Evolutionary conservation across 2,329 filamentous ascomycete genomes (phyloP), one percentile per base, ranked within the genome.

Genomic region (Aspergillus texensis): DNA sequence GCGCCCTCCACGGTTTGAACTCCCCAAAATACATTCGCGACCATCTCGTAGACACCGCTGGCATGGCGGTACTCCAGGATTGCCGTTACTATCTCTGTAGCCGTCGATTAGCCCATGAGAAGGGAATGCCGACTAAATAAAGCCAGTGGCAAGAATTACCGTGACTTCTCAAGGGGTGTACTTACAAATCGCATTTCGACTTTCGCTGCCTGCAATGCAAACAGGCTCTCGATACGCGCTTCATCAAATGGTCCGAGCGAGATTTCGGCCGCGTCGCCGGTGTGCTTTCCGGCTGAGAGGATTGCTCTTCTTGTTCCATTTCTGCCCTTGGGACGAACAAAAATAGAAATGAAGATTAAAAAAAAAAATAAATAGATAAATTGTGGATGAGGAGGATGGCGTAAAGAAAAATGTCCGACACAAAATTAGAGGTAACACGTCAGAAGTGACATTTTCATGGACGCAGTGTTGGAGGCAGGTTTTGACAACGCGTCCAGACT

Each of bases 1-100:
- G 61, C 85, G 81, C 16, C 86, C 86, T 53, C 86, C 86, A 60
- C 86, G 83, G 70, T 88, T 88, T 55, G 84, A 86, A 52, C 83
- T 83, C 9, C 85, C 86, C 24, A 88, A 80, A 12, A 88, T 81
- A 71, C 86, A 88, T 64, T 88, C 85, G 58, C 85, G 83, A 62
- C 81, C 79, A 66, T 87, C 85, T 68, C 83, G 82, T 65, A 84
- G 82, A 74, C 86, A 88, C 60, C 86, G 79, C 58, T 85, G 81
- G 68, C 86, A 88, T 30, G 86, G 86, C 32, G 80, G 80, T 79
- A 82, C 71, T 72, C 82, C 74, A 72, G 83, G 74, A 77, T 79
- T 74, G 74, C 84, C 76, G 80, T 83, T 77, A 71, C 75, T 71
- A 70, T 81, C 72, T 72, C 81, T 78, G 70, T 52, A 39, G 52